phyloP scores from a whole-genome alignment of 2,329 filamentous ascomycete genomes.

The Cercospora zeae-maydis region DNA sequence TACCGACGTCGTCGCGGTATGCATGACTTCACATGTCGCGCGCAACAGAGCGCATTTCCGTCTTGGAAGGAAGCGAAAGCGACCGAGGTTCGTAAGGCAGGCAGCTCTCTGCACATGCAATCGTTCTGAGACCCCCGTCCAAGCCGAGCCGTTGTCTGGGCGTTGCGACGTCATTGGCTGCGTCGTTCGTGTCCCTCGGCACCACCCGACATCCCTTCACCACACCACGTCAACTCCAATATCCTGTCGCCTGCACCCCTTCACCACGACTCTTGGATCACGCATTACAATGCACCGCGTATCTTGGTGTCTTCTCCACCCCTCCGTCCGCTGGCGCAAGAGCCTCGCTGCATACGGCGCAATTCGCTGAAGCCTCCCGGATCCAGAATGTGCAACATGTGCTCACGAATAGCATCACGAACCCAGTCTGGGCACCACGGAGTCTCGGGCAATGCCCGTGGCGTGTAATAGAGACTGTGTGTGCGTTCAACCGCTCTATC shows the following conservation, averaged over 20 bases:
- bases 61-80: not conserved
- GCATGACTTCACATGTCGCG: constrained; percentile 8
- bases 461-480: too few species aligned
- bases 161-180: not conserved
- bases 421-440: too few species aligned
- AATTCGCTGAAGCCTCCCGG: too few species aligned
- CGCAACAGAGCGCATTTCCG: not conserved
- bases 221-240: not conserved
- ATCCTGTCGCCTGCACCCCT: not conserved
- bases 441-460: too few species aligned
- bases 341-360: too few species aligned
- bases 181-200: not conserved
- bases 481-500: too few species aligned
- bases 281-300: not conserved
- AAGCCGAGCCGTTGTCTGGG: not conserved
- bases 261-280: not conserved
- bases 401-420: too few species aligned
- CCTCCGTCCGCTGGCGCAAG: too few species aligned
- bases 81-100: constrained; percentile 13
- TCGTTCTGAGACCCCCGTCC: not conserved
- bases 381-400: too few species aligned
- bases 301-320: too few species aligned
- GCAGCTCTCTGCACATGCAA: constrained; percentile 4
- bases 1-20: not conserved
- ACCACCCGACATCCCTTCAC: not conserved